Base-by-base conservation (phyloP, 169 alveolate species). In the Plasmodium malariae region DNA sequence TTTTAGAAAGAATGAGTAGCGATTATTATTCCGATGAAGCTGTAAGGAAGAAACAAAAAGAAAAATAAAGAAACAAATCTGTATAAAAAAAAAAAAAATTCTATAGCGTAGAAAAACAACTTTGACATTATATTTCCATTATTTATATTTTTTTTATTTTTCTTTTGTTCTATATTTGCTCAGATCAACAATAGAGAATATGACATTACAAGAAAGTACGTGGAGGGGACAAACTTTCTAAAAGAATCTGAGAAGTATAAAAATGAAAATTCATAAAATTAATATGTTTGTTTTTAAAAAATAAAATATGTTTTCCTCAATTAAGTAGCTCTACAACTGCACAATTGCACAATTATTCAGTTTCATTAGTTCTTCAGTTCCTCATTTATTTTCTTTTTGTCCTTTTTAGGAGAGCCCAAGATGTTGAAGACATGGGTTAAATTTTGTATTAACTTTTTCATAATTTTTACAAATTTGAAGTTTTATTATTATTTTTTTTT, bases 371-470 rank as follows among this genome's bases (percentile, higher is more conserved):
- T n/a, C n/a, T n/a, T n/a, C n/a, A n/a, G n/a, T n/a, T n/a, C n/a
- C n/a, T n/a, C n/a, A n/a, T n/a, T n/a, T 51, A 11, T 12, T 60
- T 60, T 2, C 5, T 4, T 19, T 54, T 9, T 24, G n/a, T 11
- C 34, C 7, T 65, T 57, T 80, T 80, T 80, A 80, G 90, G 90
- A 65, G 83, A 65, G 90, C 90, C 40, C 90, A 80, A 80, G 90
- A 80, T 80, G 80, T 80, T 9, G 90, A 80, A 32, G 90, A 80
- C 34, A 80, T 80, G 71, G 90, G 90, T 80, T 9, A 48, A 54
- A 40, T 17, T 65, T 21, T 24, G 7, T 37, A 26, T 19, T 32
- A 34, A 60, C 17, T 24, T 14, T 37, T 19, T 34, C 68, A 69
- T 0, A 1, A 0, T 40, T 40, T 40, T 6, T 40, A 40, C 51